Evolutionary conservation across 2,329 filamentous ascomycete species (phyloP), one percentile per base, ranked within the genome.

Genomic region (Pseudonectria foliicola): DNA sequence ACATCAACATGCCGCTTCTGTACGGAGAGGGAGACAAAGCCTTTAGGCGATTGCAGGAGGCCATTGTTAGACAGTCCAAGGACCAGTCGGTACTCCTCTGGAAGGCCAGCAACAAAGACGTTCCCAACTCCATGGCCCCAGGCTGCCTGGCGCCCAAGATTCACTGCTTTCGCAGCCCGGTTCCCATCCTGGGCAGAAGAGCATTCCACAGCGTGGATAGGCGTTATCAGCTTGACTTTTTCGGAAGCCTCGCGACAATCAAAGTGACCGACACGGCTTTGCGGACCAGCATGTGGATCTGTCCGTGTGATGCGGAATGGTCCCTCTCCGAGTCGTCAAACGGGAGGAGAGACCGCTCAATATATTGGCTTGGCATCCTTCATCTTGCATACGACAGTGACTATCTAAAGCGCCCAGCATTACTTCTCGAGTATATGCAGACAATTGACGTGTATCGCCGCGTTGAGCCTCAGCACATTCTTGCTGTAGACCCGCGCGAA

Each of bases 11-110:
- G 43, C 43, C 52, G 3, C 39, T 56, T 31, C 37, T 56, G 2
- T 57, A 56, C 11, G 54, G 53, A 6, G 54, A 57, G 29, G 54
- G 53, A 4, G 30, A 44, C 6, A 53, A 52, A 12, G 46, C 46
- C 8, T 53, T 53, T 24, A 10, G 38, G 2, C 48, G 50, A 4
- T 41, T 53, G 4, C 46, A 53, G 15, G 41, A 53, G 15, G 46
- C 48, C 4, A 52, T 53, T 10, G 33, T 48, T 7, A 27, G 50
- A 2, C 45, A 43, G 13, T 47, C 44, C 1, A 50, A 48, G 15
- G 48, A 53, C 6, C 50, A 49, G 11, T 52, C 49, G 4, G 33
- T 52, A 11, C 33, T 52, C 1, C 21, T 52, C 3, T 52, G 46
- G 49, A 31, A 40, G 10, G 26, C 29, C 6, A 7, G 13, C 2